A percentile compares a stretch with the other conserved stretches of the same genome.
Evolutionary conservation across 148 eudicot species (phyloP).

Genomic region (Silene uniflora): DNA sequence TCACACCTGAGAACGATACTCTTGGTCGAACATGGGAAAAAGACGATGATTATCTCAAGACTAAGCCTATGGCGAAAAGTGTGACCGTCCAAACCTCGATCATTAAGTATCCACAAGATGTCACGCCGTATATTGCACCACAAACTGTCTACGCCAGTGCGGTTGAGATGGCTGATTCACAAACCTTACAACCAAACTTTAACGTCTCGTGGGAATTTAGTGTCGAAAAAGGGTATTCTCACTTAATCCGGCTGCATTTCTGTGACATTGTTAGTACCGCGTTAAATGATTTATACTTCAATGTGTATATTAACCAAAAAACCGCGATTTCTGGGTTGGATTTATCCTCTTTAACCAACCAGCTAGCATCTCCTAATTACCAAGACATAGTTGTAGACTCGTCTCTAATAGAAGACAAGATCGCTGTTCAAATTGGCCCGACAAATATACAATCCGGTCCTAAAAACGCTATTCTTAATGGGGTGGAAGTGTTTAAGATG

Average conservation of each 20-base stretch:
- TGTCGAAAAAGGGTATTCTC: conserved; percentile 40
- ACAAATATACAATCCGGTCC: conserved; percentile 35
- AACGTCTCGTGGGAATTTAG: conserved; percentile 59
- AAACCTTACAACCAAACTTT: conserved; percentile 42
- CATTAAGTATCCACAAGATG: conserved; percentile 46
- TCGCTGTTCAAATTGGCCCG: conserved; percentile 56
- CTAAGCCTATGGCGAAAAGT: conserved; percentile 25
- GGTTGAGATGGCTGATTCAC: conserved; percentile 56
- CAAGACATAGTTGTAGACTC: conserved; percentile 62
- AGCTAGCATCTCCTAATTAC: conserved; percentile 50
- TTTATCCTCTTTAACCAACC: conserved; percentile 46
- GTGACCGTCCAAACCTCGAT: conserved; percentile 40
- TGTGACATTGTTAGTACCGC: conserved; percentile 73
- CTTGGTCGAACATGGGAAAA: conserved; percentile 58
- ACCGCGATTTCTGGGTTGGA: conserved; percentile 59
- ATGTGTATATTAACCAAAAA: conserved; percentile 56
- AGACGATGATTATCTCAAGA: conserved; percentile 36
- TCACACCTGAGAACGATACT: conserved; percentile 52
- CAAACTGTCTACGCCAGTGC: conserved; percentile 65
- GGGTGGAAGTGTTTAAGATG: conserved; percentile 66
- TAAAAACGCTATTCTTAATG: conserved; percentile 65
- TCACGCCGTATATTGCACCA: conserved; percentile 60
- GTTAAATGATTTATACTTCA: conserved; percentile 62
- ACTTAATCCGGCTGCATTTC: conserved; percentile 68
- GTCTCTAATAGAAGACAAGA: conserved; percentile 34